phyloP scores from a whole-genome alignment of 2,329 filamentous ascomycete genomes.

The Hymenoscyphus fructigenus region DNA sequence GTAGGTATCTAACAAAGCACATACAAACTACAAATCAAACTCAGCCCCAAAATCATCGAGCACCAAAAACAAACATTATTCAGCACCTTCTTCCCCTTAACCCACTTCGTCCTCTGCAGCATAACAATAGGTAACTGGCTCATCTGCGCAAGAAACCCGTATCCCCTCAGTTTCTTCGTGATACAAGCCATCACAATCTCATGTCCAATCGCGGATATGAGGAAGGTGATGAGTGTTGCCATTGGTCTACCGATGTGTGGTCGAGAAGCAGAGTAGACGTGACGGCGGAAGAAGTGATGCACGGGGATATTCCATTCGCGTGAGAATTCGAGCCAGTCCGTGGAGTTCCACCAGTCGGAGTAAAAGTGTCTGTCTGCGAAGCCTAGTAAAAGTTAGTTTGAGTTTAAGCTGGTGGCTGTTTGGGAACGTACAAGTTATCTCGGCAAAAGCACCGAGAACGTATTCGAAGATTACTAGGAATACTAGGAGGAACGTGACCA shows the following conservation, averaged over 20 bases:
- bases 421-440: slow-evolving; percentile 67
- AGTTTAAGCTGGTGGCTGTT: too few relatives aligned
- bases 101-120: slow-evolving; percentile 76
- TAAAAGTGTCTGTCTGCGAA: slow-evolving; percentile 97
- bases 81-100: slow-evolving; percentile 71
- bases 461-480: slow-evolving; percentile 99
- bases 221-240: slow-evolving; percentile 87
- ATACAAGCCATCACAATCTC: slow-evolving; percentile 98
- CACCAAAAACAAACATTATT: slow-evolving; percentile 93
- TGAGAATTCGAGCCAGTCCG: slow-evolving; percentile 93
- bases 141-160: slow-evolving; percentile 95
- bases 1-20: slow-evolving; percentile 26
- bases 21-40: slow-evolving; percentile 48
- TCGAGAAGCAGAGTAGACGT: slow-evolving; percentile 85
- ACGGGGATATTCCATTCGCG: slow-evolving; percentile 98
- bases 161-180: slow-evolving; percentile 92
- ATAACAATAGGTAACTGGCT: slow-evolving; percentile 93
- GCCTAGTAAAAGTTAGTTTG: slow-evolving; percentile 20
- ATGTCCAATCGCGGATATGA: slow-evolving; percentile 85
- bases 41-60: slow-evolving; percentile 84
- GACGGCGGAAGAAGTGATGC: slow-evolving; percentile 89
- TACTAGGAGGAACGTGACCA: slow-evolving; percentile 91
- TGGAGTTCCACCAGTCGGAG: slow-evolving; percentile 72
- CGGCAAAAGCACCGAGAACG: slow-evolving; percentile 87
- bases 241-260: slow-evolving; percentile 72